Evolutionary conservation across 2,329 filamentous ascomycete genomes (phyloP).

Genomic region (Clarireedia hainanense): DNA sequence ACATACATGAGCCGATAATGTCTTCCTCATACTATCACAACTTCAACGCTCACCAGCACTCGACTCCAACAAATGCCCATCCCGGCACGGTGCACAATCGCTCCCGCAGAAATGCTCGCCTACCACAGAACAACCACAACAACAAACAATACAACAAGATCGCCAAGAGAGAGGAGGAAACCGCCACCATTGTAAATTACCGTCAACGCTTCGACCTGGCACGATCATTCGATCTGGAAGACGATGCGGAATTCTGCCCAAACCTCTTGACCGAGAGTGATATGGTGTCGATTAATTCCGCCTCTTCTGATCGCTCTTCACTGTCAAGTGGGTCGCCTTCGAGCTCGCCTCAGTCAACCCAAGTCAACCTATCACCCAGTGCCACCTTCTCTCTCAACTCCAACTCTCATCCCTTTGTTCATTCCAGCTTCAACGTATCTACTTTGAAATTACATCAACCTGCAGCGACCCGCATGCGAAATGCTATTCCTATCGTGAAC

Average conservation of each 20-base stretch:
- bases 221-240: constrained; percentile 89
- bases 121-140: constrained; percentile 69
- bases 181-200: constrained; percentile 68
- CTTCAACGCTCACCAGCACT: constrained; percentile 49
- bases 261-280: constrained; percentile 75
- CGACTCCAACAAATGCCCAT: constrained; percentile 42
- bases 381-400: constrained; percentile 70
- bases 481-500: constrained; percentile 97
- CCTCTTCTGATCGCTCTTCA: constrained; percentile 85
- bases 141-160: constrained; percentile 70
- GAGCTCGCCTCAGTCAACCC: constrained; percentile 77
- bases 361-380: constrained; percentile 54
- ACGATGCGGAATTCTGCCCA: constrained; percentile 94
- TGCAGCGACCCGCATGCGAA: constrained; percentile 81
- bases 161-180: constrained; percentile 82
- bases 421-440: constrained; percentile 53
- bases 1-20: constrained; percentile 40
- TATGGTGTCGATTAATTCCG: constrained; percentile 86
- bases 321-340: constrained; percentile 91
- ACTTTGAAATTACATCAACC: constrained; percentile 85
- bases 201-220: constrained; percentile 84
- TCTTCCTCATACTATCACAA: constrained; percentile 55
- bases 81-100: constrained; percentile 60
- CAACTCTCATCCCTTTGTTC: constrained; percentile 57
- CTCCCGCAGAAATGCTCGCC: constrained; percentile 73